phyloP scores from a whole-genome alignment of 2,329 filamentous ascomycete species.

The Fusarium cicatricum region DNA sequence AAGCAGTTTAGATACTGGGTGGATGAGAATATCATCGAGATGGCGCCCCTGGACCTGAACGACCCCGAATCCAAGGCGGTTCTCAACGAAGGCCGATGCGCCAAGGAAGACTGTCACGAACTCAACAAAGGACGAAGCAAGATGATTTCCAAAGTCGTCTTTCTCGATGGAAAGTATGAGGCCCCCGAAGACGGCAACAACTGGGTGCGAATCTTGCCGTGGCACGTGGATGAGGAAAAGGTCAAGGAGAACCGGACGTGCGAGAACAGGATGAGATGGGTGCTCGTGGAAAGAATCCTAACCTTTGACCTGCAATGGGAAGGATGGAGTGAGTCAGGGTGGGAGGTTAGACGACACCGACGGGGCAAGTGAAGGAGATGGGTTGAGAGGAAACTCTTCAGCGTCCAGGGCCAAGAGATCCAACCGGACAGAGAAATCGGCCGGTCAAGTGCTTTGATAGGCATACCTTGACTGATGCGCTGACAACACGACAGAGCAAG shows the following conservation, averaged over 20 bases:
- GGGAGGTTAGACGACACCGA: conserved; percentile 32
- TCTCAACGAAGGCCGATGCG: conserved; percentile 48
- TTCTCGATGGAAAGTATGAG: conserved; percentile 48
- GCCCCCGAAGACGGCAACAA: conserved; percentile 33
- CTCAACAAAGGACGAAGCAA: conserved; percentile 48
- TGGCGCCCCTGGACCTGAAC: conserved; percentile 46
- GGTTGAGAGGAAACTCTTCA: neutral
- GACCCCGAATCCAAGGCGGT: conserved; percentile 48
- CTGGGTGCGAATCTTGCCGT: conserved; percentile 48
- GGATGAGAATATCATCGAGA: conserved; percentile 49
- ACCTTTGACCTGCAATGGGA: conserved; percentile 50
- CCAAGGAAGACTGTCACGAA: conserved; percentile 46
- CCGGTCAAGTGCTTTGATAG: neutral
- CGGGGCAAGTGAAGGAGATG: conserved; percentile 8
- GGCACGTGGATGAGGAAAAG: conserved; percentile 42
- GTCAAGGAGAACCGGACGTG: conserved; percentile 39
- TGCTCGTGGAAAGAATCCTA: conserved; percentile 49
- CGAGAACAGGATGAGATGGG: conserved; percentile 50
- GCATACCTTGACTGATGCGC: neutral
- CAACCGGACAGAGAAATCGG: neutral
- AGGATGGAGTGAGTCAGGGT: conserved; percentile 42
- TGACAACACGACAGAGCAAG: conserved; percentile 2
- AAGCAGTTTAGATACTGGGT: conserved; percentile 52
- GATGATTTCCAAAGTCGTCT: conserved; percentile 50
- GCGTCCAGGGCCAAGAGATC: neutral